Evolutionary conservation across 108 stramenopile species (phyloP), one percentile per base, ranked within the genome.

Genomic region (Cyclotella cryptica): DNA sequence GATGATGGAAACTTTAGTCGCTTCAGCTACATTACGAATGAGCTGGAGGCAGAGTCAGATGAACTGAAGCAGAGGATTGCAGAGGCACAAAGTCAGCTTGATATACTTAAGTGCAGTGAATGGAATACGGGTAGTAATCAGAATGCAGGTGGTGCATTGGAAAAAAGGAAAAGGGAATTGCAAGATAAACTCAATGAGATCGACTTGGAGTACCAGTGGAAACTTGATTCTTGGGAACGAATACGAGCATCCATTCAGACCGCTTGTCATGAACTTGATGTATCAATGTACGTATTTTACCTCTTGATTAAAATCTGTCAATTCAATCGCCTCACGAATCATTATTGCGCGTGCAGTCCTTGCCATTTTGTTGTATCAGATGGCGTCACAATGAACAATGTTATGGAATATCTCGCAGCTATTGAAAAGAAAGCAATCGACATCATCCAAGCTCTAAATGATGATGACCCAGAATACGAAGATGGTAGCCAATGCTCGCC

Each of bases 371-470:
- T 60, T 45, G 58, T 42, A 11, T 39, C 72, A 14, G 26, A 64
- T 52, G 72, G 49, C 10, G 35, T 74, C 10, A 64, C 35, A 26
- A 41, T 19, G 51, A 64, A 52, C 13, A 74, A 64, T 24, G 62
- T 74, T 0, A 64, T 74, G 45, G 61, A 51, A 24, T 74, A 63
- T 52, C 62, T 74, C 1, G 72, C 61, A 21, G 45, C 61, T 17
- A 42, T 74, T 14, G 72, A 74, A 52, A 74, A 60, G 55, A 59
- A 72, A 60, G 52, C 59, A 18, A 72, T 24, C 7, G 26, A 59
- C 9, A 30, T 72, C n/a, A 61, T 72, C 24, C 18, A 35, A 69
- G 70, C 57, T 26, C 41, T 52, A 3, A 19, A 52, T 9, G 42
- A 17, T 22, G 55, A 57, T 22, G 15, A 26, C 26, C 55, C 57